phyloP scores from a whole-genome alignment of 768 basidiomycete species.

The Clitopilus passeckerianus region DNA sequence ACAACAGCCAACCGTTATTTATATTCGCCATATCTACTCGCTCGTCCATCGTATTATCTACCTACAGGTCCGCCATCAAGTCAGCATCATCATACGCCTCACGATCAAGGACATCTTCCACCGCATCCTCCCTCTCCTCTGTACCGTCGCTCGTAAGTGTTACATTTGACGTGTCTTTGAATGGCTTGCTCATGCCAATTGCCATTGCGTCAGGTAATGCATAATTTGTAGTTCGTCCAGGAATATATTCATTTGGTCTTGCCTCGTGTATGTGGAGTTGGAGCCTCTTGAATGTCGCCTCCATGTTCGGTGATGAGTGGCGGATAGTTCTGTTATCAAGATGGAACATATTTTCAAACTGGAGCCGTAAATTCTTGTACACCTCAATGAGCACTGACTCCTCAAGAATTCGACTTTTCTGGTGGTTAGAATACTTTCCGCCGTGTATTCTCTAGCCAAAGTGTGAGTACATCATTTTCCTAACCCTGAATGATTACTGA shows the following conservation, averaged over 20 bases:
- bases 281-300: constrained; percentile 15
- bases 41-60: too few species aligned
- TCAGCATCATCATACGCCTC: too few species aligned
- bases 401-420: constrained; percentile 21
- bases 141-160: neutral
- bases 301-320: constrained; percentile 23
- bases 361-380: constrained; percentile 19
- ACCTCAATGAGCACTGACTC: constrained; percentile 29
- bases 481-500: constrained; percentile 8
- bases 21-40: too few species aligned
- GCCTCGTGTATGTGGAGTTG: constrained; percentile 9
- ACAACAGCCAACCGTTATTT: too few species aligned
- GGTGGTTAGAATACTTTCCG: constrained; percentile 27
- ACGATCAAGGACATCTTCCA: too few species aligned
- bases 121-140: neutral
- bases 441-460: constrained; percentile 23
- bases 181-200: neutral
- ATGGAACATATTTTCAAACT: constrained; percentile 20
- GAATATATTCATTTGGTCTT: constrained; percentile 4
- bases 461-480: neutral
- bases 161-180: neutral
- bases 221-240: neutral
- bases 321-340: constrained; percentile 17
- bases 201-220: neutral
- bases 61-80: too few species aligned